Evolutionary conservation across 2,329 filamentous ascomycete species (phyloP).

Genomic region (Bimuria novae-zelandiae): DNA sequence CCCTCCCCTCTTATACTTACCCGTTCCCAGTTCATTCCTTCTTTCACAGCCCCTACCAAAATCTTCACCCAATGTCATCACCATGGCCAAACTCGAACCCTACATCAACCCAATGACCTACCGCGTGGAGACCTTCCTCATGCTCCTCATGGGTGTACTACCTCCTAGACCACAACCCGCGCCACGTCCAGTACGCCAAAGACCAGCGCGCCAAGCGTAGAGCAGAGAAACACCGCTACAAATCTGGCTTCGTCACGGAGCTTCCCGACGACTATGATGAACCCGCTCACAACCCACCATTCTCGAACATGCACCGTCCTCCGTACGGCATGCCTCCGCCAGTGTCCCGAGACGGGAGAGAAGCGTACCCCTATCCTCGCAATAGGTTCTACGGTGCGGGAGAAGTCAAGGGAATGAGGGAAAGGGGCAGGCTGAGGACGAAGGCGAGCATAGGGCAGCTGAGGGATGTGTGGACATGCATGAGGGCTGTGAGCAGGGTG

Average conservation of each 20-base stretch:
- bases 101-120: conserved; percentile 10
- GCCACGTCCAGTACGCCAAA: conserved; percentile 10
- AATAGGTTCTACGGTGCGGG: neutral
- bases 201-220: neutral
- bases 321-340: neutral
- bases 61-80: neutral
- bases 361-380: conserved; percentile 5
- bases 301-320: too few relatives aligned
- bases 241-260: neutral
- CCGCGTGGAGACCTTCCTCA: conserved; percentile 6
- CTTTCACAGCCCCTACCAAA: neutral
- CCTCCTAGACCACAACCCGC: conserved; percentile 14
- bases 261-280: neutral
- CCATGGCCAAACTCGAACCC: neutral
- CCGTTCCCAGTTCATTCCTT: neutral
- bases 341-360: neutral
- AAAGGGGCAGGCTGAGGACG: neutral
- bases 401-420: neutral
- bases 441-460: conserved; percentile 10
- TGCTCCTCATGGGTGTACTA: conserved; percentile 16
- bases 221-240: conserved; percentile 1
- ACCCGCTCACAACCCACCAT: too few relatives aligned
- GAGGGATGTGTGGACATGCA: conserved; percentile 22
- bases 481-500: conserved; percentile 12
- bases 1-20: neutral